Evolutionary conservation across 2,329 filamentous ascomycete genomes (phyloP).

Genomic region (Drechslera avenae): DNA sequence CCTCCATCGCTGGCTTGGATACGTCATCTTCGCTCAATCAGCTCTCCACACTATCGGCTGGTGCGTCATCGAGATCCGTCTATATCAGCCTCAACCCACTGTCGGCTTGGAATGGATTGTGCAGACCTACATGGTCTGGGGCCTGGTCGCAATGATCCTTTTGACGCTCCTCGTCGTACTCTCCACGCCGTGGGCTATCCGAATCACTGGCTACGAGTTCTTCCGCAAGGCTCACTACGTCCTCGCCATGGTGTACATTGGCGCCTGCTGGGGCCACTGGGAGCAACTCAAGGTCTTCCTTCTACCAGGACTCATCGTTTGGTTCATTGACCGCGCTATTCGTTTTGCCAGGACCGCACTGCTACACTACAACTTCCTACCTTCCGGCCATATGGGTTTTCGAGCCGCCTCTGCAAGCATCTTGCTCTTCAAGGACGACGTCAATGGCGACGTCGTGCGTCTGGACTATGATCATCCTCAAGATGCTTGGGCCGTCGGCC

Average conservation of each 20-base stretch:
- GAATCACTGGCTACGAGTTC: constrained; percentile 74
- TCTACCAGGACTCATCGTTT: constrained; percentile 63
- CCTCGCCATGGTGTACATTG: constrained; percentile 74
- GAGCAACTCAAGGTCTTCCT: constrained; percentile 55
- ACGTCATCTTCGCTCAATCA: constrained; percentile 72
- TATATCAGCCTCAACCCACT: constrained; percentile 74
- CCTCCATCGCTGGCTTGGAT: constrained; percentile 67
- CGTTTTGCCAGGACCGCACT: constrained; percentile 63
- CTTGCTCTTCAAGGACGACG: constrained; percentile 44
- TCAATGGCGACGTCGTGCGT: constrained; percentile 61
- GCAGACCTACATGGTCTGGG: constrained; percentile 74
- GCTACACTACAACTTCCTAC: constrained; percentile 58
- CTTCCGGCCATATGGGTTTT: constrained; percentile 40
- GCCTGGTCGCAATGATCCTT: constrained; percentile 69
- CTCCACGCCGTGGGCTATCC: constrained; percentile 65
- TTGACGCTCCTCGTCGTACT: constrained; percentile 66
- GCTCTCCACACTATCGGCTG: constrained; percentile 73
- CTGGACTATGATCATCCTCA: constrained; percentile 69
- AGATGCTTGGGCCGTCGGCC: constrained; percentile 66
- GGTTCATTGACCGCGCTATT: constrained; percentile 66
- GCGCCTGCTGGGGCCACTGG: constrained; percentile 79
- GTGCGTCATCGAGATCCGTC: constrained; percentile 67
- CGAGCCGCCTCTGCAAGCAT: constrained; percentile 33
- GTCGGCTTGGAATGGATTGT: constrained; percentile 62
- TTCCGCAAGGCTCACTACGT: constrained; percentile 77